Base-by-base conservation (phyloP, 176 grass and related monocot species). In the Metroxylon sagu region DNA sequence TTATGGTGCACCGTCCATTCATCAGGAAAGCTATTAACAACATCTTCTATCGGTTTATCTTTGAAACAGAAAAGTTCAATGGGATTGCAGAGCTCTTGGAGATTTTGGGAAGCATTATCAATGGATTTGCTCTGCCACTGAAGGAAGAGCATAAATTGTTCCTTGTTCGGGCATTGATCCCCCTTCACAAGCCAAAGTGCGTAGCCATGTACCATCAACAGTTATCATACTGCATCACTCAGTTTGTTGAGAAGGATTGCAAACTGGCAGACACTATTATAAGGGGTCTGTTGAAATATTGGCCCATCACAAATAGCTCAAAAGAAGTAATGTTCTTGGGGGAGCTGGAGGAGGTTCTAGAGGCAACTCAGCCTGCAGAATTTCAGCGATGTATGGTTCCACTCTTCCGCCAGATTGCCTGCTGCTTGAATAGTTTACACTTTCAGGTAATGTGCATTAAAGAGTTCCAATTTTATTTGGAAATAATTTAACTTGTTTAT, bases 121-220 rank as follows among this genome's bases (percentile, higher is more conserved):
- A 61, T 63, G 70, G 70, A 19, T 73, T 73, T 62, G 70, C 70
- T 26, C 54, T 73, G 50, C 70, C 70, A 5, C 26, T 73, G 28
- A 73, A 73, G 49, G 70, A 73, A 63, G 70, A 73, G 19, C 70
- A 73, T 30, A 73, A 73, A 52, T 23, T 73, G 59, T 73, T 73
- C 48, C 70, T 73, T 21, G 28, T 73, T 10, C 70, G 70, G n/a
- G 49, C 59, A 29, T 23, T 73, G 23, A 73, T 73, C 59, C 70
- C 70, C 26, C 70, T 73, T 54, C 70, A 73, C 50, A 73, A 73
- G 59, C 70, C 70, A 54, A 61, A 61, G 23, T 73, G 70, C 18
- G 19, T 73, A 17, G 50, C 70, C 43, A 54, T 48, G 50, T 73
- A 73, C 31, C 70, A 73, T 48, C 70, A 73, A 50, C 70, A 73